Conservation (phyloP, 768 basidiomycete genomes). For the Mrakia frigida region DNA sequence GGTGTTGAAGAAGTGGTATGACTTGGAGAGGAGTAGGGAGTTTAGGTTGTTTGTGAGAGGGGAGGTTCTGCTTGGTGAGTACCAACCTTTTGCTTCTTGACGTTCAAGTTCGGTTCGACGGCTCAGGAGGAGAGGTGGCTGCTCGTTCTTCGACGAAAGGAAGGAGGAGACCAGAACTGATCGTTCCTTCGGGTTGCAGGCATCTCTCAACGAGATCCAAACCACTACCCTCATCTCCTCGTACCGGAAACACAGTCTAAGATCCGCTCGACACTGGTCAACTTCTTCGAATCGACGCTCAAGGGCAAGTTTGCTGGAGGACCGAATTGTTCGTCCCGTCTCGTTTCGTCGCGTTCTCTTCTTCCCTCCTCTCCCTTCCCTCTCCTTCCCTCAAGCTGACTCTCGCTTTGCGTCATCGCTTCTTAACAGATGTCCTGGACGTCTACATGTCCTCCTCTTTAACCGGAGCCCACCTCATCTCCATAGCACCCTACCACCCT, state of each 20-base stretch:
- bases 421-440: slow-evolving; percentile 68
- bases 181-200: slow-evolving; percentile 47
- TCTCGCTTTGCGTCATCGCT: not conserved
- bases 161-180: not conserved
- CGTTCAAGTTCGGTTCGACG: too few species aligned
- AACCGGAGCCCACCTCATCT: slow-evolving; percentile 69
- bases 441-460: slow-evolving; percentile 78
- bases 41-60: slow-evolving; percentile 83
- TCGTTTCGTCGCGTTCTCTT: not conserved
- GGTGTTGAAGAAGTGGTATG: slow-evolving; percentile 83
- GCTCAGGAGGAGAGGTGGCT: too few species aligned
- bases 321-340: slow-evolving; percentile 58
- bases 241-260: slow-evolving; percentile 54
- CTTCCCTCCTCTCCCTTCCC: not conserved
- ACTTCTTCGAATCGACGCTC: slow-evolving; percentile 68
- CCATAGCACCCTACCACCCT: slow-evolving; percentile 82
- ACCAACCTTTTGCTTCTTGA: too few species aligned
- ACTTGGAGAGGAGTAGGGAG: slow-evolving; percentile 76
- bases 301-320: slow-evolving; percentile 55
- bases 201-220: slow-evolving; percentile 79
- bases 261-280: slow-evolving; percentile 53
- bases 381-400: not conserved
- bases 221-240: slow-evolving; percentile 81
- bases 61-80: slow-evolving; percentile 63
- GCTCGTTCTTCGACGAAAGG: not conserved